phyloP scores from a whole-genome alignment of 108 stramenopile genomes.

The Cylindrotheca fusiformis region DNA sequence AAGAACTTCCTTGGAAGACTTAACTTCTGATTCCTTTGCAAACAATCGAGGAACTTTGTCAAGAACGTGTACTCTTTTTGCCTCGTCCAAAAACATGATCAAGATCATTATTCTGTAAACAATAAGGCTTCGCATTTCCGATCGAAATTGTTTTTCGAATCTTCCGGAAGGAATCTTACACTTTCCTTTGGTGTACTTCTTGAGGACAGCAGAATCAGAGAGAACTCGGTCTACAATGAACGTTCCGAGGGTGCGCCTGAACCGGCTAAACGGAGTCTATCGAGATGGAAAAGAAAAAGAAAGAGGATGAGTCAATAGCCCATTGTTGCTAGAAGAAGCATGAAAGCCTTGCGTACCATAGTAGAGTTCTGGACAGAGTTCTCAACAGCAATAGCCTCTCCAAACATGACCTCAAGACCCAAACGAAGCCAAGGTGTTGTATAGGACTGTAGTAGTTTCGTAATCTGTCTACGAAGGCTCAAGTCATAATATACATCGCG shows the following conservation, averaged over 20 bases:
- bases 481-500: slow-evolving; percentile 84
- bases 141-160: slow-evolving; percentile 65
- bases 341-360: slow-evolving; percentile 16
- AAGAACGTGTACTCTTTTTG: slow-evolving; percentile 58
- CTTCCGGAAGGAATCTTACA: slow-evolving; percentile 71
- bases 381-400: slow-evolving; percentile 44
- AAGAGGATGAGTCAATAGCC: neutral
- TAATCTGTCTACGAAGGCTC: slow-evolving; percentile 57
- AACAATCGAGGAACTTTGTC: slow-evolving; percentile 71
- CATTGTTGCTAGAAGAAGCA: neutral
- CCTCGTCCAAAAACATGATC: slow-evolving; percentile 81
- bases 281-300: slow-evolving; percentile 10
- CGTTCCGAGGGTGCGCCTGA: slow-evolving; percentile 46
- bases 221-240: slow-evolving; percentile 70
- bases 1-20: slow-evolving; percentile 87
- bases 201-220: slow-evolving; percentile 51
- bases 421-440: slow-evolving; percentile 85
- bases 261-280: slow-evolving; percentile 31
- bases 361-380: neutral
- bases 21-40: slow-evolving; percentile 51
- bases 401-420: slow-evolving; percentile 89
- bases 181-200: slow-evolving; percentile 71
- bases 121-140: slow-evolving; percentile 59
- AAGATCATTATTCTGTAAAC: slow-evolving; percentile 68
- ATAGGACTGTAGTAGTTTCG: slow-evolving; percentile 82